These are phyloP conservation scores for Curvularia sp. DNA, from an alignment of 2,329 filamentous ascomycete genomes.

Conservation along the genomic window DNA sequence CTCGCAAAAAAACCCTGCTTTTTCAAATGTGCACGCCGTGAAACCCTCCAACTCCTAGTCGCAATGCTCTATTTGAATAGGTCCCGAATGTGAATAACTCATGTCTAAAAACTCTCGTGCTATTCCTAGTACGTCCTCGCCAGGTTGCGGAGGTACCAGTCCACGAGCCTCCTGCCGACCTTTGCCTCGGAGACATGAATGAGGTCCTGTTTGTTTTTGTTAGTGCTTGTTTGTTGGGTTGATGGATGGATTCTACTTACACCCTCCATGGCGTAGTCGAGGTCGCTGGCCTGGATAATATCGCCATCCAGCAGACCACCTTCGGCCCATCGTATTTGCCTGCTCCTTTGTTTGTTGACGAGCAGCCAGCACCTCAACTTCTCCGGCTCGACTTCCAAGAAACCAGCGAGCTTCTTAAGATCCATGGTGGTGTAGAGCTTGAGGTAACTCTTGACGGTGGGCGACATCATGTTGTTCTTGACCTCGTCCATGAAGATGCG, in stretches of 20 bases:
- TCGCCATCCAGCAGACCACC: constrained; percentile 91
- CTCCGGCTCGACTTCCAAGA: constrained; percentile 96
- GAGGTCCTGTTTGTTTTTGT: constrained; percentile 69
- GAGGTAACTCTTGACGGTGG: constrained; percentile 97
- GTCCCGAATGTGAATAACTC: constrained; percentile 19
- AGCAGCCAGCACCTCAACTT: constrained; percentile 92
- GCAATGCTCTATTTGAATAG: constrained; percentile 42
- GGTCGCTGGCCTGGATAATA: constrained; percentile 88
- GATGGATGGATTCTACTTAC: constrained; percentile 62
- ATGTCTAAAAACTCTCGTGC: constrained; percentile 11
- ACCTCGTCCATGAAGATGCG: constrained; percentile 99
- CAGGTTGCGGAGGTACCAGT: constrained; percentile 98
- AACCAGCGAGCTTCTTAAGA: constrained; percentile 94
- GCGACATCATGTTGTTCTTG: constrained; percentile 98
- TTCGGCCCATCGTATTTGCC: constrained; percentile 93
- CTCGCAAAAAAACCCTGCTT: constrained; percentile 32
- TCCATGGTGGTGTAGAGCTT: constrained; percentile 99
- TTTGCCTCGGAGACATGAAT: constrained; percentile 99
- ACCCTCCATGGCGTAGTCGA: constrained; percentile 96
- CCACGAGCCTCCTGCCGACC: constrained; percentile 94
- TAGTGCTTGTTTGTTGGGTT: constrained; percentile 24
- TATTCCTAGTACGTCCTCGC: constrained; percentile 82
- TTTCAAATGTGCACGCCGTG: constrained; percentile 35
- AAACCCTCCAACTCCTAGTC: constrained; percentile 46
- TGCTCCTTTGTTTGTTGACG: constrained; percentile 98